Conservation (phyloP, 441 rosid genomes). For the Adansonia gregorii region DNA sequence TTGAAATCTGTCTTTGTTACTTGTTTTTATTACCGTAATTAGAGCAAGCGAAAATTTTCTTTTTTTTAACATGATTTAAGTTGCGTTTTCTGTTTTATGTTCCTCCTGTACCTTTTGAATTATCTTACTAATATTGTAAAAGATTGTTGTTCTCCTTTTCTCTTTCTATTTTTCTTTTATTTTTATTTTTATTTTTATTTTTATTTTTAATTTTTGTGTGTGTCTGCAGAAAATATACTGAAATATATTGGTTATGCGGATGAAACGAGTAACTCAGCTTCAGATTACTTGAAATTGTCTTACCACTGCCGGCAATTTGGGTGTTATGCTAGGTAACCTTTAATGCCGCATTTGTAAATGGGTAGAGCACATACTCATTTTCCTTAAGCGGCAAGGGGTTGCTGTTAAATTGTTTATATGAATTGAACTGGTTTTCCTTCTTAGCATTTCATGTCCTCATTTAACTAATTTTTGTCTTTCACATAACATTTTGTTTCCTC, state of each 20-base stretch:
- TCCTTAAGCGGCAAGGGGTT: neutral
- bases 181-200: neutral
- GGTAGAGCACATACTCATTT: neutral
- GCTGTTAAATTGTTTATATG: neutral
- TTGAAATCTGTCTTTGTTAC: neutral
- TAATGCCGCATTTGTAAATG: conserved; percentile 8
- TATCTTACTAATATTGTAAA: conserved; percentile 20
- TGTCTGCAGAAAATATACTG: conserved; percentile 50
- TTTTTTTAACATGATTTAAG: neutral
- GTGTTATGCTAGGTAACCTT: conserved; percentile 57
- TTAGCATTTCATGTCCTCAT: neutral
- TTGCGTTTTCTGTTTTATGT: neutral
- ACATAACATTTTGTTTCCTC: neutral
- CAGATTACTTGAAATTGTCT: conserved; percentile 52
- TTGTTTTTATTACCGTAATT: neutral
- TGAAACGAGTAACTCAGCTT: conserved; percentile 32
- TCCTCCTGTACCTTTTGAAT: conserved; percentile 8
- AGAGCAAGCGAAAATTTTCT: conserved; percentile 2
- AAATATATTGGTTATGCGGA: conserved; percentile 56
- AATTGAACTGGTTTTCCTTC: neutral
- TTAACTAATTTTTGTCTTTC: neutral
- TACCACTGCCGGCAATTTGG: conserved; percentile 73
- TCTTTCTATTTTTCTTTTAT: neutral
- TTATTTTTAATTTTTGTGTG: conserved; percentile 20
- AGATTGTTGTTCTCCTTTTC: neutral